Conservation (phyloP, 2,329 filamentous ascomycete genomes). For the Cercospora janseana region DNA sequence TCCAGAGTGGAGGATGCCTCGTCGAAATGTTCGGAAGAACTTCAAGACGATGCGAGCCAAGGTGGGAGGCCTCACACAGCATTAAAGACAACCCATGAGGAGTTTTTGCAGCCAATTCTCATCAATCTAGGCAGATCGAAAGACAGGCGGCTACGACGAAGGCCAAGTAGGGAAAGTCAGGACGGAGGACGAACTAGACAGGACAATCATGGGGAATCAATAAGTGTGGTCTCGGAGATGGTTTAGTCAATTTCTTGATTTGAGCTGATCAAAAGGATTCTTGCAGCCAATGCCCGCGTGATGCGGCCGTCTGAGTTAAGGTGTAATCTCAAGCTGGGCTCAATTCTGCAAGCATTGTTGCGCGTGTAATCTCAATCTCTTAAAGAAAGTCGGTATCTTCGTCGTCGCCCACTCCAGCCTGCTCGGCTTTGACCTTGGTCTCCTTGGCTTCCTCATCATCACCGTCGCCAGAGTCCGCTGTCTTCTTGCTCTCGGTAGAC, state of each 20-base stretch:
- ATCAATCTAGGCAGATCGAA: conserved; percentile 11
- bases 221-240: too few species aligned
- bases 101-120: conserved; percentile 11
- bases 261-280: too few species aligned
- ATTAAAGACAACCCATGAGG: neutral
- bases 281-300: too few species aligned
- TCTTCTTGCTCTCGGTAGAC: conserved; percentile 19
- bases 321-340: too few species aligned
- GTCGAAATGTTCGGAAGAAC: neutral
- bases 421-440: conserved; percentile 11
- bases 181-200: neutral
- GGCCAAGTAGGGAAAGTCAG: conserved; percentile 5
- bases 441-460: conserved; percentile 8
- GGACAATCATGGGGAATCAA: neutral
- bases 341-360: neutral
- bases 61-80: neutral
- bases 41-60: neutral
- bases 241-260: too few species aligned
- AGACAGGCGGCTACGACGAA: conserved; percentile 5
- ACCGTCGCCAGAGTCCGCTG: conserved; percentile 17
- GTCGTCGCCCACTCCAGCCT: conserved; percentile 26
- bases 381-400: neutral
- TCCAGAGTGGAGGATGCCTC: too few species aligned
- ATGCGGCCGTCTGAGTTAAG: too few species aligned
- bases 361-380: neutral